These are phyloP conservation scores for Kuraishia piskuri DNA, from an alignment of 805 yeast species.

Conservation along the genomic window DNA sequence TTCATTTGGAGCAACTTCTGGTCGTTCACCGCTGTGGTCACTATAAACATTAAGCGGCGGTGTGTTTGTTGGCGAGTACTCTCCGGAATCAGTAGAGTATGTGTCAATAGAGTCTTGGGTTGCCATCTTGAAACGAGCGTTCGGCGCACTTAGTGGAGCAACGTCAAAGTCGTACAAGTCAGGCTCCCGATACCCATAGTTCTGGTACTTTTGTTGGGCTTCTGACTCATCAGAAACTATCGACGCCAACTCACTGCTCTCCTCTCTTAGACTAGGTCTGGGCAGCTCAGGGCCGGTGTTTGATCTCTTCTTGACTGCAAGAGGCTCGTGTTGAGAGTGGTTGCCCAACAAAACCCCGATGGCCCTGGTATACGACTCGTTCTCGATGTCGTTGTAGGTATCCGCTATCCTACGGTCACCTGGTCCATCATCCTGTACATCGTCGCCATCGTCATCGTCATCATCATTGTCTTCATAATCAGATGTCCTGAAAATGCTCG, in stretches of 20 bases:
- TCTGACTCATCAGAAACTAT: background rate
- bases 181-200: background rate
- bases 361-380: background rate
- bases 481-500: background rate
- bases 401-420: background rate
- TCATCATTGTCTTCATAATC: background rate
- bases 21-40: slow-evolving; percentile 12
- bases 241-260: background rate
- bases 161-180: background rate
- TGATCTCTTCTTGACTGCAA: background rate
- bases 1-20: slow-evolving; percentile 20
- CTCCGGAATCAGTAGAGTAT: slow-evolving; percentile 16
- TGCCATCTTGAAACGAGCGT: slow-evolving; percentile 9
- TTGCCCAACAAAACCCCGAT: background rate
- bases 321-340: background rate
- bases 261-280: background rate
- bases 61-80: slow-evolving; percentile 3
- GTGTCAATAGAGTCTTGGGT: slow-evolving; percentile 19
- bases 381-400: background rate
- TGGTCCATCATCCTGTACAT: background rate
- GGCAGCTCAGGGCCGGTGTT: background rate
- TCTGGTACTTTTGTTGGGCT: background rate
- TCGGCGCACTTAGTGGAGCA: slow-evolving; percentile 5
- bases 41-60: slow-evolving; percentile 5
- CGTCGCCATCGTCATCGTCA: background rate